Base-by-base conservation (phyloP, 208 protist species). In the Trypanosoma platydactyli region DNA sequence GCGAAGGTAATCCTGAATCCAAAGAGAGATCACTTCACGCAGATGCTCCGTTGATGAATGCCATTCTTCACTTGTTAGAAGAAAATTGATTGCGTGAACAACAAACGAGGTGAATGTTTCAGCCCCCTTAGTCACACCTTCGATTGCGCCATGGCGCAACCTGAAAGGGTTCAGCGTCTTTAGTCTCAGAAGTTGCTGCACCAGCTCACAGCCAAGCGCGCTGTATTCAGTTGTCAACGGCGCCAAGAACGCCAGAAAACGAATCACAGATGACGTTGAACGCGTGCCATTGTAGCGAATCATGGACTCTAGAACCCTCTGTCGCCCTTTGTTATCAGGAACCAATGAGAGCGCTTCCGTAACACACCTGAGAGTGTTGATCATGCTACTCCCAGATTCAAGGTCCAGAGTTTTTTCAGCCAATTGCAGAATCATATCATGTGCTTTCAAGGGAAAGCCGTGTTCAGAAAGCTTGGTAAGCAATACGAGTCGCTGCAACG, bases 231-330 rank as follows among this genome's bases (percentile, higher is more conserved):
- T 73, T 3, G 80, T 77, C 5, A 73, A 40, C 3, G 71, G 69
- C 0, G 79, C 66, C 45, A 89, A 59, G 16, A 84, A 52, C 7
- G 64, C 46, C 6, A 84, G 41, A 68, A 89, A 90, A 18, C 73
- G 66, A 18, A 75, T 73, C 11, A 77, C 13, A 9, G 72, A 68
- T 4, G 69, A 60, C 13, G 53, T 53, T 33, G 62, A 71, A 16
- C 52, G 13, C 16, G 55, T 59, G 22, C 64, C 68, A 63, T 60
- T 81, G 54, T 72, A 81, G 15, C 35, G 60, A 18, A 89, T 46
- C 35, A 76, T 67, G 5, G 63, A 69, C 40, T 83, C 62, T 27
- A 82, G 9, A 13, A 85, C 57, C 15, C 65, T 57, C 13, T 56
- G 55, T 46, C 72, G 60, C n/a, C 56, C 54, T 11, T 63, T 55